Evolutionary conservation across 441 rosid species (phyloP), one percentile per base, ranked within the genome.

Genomic region (Pelargonium exstipulatum): DNA sequence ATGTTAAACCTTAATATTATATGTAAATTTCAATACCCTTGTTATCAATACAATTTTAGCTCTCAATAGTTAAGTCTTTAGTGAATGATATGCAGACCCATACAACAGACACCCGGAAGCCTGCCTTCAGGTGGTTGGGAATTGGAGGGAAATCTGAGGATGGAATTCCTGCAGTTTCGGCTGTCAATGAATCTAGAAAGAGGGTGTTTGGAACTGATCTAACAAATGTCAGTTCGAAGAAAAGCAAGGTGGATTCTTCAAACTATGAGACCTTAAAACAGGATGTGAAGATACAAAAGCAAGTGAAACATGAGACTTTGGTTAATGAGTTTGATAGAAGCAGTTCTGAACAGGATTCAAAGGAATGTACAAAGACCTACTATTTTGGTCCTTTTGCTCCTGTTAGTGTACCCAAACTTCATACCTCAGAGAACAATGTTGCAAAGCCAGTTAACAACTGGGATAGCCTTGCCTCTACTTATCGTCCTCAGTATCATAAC

Each of bases 81-180:
- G 18, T 57, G 29, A 53, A 61, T 66, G 46, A 26, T 62, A 37
- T 81, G 78, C 94, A 95, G 99, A 91, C 95, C 57, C 99, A 90
- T 76, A 83, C 87, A 2, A 12, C 82, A 69, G 92, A 91, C 62
- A 71, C 84, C 55, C 79, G 96, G 78, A 95, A 91, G 78, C 96
- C 97, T 72, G 96, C 97, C 45, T 91, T 94, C 77, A 90, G 89
- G 76, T 91, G 97, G 97, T 71, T 91, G 73, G 96, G 97, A 53
- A 73, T 80, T 46, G 77, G 69, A 58, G 83, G 82, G 32, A 86
- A 83, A 69, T 68, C 76, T 35, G 83, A 74, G 64, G 76, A 70
- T 67, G 76, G 74, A 55, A 70, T 71, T 29, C 73, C 71, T 69
- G 81, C 53, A 16, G 76, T 69, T 57, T 69, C 69, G 42, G 70